Base-by-base conservation (phyloP, 345 rosid species). In the Eucalyptus curtisii region DNA sequence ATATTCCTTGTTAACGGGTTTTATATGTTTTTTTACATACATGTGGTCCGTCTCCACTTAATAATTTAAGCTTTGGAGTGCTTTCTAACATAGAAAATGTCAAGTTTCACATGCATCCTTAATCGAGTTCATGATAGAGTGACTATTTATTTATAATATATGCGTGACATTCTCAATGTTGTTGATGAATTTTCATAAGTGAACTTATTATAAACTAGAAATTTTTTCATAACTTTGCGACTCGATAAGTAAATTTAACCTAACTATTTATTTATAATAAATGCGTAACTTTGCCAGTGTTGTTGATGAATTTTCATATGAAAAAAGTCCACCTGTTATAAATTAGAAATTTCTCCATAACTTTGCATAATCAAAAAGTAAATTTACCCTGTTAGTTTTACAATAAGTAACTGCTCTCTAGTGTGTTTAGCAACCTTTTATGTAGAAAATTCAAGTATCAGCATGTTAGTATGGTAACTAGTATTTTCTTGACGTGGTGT, bases 241-340 rank as follows among this genome's bases (percentile, higher is more conserved):
- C 30, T 55, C 30, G 1, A 55, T 22, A 55, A 55, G 61, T 22
- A 55, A 22, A 55, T 55, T 55, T 24, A 2, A 55, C 61, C 61
- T 4, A 24, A 55, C 61, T 55, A 55, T 55, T 55, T 55, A 55
- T 55, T 24, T 55, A 10, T 55, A 24, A 55, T 24, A 55, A 55
- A 55, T 10, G 61, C 3, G 7, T 61, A 30, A 13, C 7, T 27
- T 14, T n/a, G 6, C 8, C 76, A n/a, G 4, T n/a, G 8, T 93
- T 88, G 53, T 91, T 45, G 93, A 96, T 52, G 97, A 25, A 95
- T 96, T 27, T 86, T 95, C 20, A 7, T 30, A 64, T 14, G 33
- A 31, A 13, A 64, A n/a, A 64, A n/a, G 37, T 14, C 10, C 33
- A 64, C 37, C 5, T 4, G 31, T 64, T 64, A 14, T 30, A 30